phyloP scores from a whole-genome alignment of 1,139 yeast genomes.

The Starmera stellimalicola region DNA sequence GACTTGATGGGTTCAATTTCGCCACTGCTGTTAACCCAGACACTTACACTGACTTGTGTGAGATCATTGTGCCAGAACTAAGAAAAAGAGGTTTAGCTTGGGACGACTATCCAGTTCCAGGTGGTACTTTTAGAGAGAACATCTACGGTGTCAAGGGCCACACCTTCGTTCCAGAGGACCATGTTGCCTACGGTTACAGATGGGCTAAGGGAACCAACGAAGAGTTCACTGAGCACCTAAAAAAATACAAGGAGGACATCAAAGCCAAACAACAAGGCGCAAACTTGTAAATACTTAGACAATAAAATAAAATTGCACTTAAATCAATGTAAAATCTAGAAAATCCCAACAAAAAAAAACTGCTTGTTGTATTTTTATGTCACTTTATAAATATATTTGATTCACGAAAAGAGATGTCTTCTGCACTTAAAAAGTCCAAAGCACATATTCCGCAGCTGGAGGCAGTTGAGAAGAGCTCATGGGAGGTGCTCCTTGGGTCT shows the following conservation, averaged over 20 bases:
- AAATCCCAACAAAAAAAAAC: background rate
- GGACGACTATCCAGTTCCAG: slow-evolving; percentile 21
- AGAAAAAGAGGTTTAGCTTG: slow-evolving; percentile 22
- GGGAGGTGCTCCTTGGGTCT: slow-evolving; percentile 6
- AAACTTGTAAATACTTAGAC: background rate
- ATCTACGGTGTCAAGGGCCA: slow-evolving; percentile 3
- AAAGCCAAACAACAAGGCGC: slow-evolving; percentile 1
- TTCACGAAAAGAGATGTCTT: background rate
- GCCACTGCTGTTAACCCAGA: slow-evolving; percentile 24
- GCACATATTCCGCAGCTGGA: slow-evolving; percentile 13
- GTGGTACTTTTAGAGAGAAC: slow-evolving; percentile 7
- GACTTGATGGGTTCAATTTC: slow-evolving; percentile 27
- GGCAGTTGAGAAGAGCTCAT: slow-evolving; percentile 2
- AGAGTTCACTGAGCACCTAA: slow-evolving; percentile 1
- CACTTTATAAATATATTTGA: no score
- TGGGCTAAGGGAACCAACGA: slow-evolving; percentile 2
- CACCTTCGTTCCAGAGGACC: slow-evolving; percentile 2
- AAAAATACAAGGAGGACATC: background rate
- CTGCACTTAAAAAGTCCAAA: background rate
- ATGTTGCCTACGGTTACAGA: slow-evolving; percentile 1
- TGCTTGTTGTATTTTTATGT: no score
- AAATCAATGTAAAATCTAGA: no score
- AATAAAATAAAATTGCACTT: no score
- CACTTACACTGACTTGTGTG: slow-evolving; percentile 24
- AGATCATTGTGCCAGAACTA: slow-evolving; percentile 23